A percentile compares a stretch with the other conserved stretches of the same genome.
Conservation (phyloP, 805 yeast species). For the Yarrowia hollandica region DNA sequence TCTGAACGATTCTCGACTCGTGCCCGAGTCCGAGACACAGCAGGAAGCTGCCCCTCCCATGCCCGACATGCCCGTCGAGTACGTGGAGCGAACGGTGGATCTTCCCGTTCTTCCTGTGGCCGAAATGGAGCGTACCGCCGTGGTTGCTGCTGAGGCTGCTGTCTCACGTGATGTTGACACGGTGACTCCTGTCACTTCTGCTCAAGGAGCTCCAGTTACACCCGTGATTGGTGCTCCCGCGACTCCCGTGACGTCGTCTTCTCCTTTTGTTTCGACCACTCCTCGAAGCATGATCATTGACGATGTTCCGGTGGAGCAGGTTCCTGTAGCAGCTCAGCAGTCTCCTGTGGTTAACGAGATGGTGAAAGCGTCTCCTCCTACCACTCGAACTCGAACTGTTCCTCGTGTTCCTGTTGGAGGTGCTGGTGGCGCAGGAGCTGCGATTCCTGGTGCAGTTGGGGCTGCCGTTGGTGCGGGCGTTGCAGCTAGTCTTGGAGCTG, state of each 20-base stretch:
- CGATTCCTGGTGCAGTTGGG: background rate
- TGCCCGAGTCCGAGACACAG: no score
- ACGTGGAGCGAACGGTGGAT: background rate
- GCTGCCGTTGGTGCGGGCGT: background rate
- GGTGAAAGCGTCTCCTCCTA: no score
- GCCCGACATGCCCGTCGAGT: background rate
- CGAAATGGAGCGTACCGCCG: background rate
- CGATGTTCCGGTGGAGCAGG: background rate
- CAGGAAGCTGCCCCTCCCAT: slow-evolving; percentile 4
- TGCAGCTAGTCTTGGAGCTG: background rate
- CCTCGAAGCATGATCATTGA: slow-evolving; percentile 25
- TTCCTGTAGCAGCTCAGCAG: no score
- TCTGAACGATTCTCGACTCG: background rate
- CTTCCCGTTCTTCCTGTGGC: slow-evolving; percentile 5
- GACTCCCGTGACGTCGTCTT: background rate
- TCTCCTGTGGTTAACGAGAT: no score
- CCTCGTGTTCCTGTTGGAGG: slow-evolving; percentile 25
- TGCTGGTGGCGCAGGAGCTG: background rate
- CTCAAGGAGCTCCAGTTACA: background rate
- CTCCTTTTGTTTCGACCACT: background rate
- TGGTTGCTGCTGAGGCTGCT: background rate
- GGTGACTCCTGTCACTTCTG: background rate
- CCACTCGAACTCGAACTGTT: no score
- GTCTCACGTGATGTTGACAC: no score
- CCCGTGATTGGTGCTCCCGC: background rate